phyloP scores from a whole-genome alignment of 202 grass and related monocot species.

The Saccharum hybrid region DNA sequence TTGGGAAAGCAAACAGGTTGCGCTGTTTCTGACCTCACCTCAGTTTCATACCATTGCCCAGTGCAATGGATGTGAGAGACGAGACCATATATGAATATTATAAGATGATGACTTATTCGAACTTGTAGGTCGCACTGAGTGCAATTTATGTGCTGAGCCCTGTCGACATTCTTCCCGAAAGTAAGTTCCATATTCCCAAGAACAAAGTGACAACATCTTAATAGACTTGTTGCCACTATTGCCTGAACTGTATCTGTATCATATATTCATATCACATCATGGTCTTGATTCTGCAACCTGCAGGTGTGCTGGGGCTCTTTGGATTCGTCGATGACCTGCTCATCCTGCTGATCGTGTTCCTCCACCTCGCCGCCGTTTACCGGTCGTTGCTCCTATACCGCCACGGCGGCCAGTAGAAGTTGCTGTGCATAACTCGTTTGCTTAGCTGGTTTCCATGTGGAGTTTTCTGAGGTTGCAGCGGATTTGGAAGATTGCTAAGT shows the following conservation, averaged over 20 bases:
- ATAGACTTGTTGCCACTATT: not conserved
- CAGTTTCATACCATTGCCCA: constrained; percentile 25
- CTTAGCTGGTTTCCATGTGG: not conserved
- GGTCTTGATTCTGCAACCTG: not conserved
- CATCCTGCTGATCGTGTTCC: constrained; percentile 78
- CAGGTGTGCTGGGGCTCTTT: constrained; percentile 78
- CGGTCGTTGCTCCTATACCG: constrained; percentile 86
- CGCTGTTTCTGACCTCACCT: constrained; percentile 42
- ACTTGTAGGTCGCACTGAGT: constrained; percentile 69
- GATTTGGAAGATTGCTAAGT: not conserved
- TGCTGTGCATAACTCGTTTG: not conserved
- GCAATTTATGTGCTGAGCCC: constrained; percentile 91
- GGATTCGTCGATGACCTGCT: constrained; percentile 82
- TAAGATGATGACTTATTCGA: constrained; percentile 38
- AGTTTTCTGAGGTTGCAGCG: not conserved
- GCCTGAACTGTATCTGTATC: not conserved
- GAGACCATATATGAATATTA: constrained; percentile 5
- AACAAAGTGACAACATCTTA: not conserved
- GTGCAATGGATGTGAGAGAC: constrained; percentile 38
- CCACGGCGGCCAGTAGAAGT: constrained; percentile 57
- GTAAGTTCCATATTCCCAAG: constrained; percentile 39
- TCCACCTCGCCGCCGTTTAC: constrained; percentile 84
- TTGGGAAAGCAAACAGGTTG: constrained; percentile 7
- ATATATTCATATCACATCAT: not conserved
- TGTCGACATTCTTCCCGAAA: constrained; percentile 82